Base-by-base conservation (phyloP, 257 asterid genomes). In the Rubia yunnanensis region DNA sequence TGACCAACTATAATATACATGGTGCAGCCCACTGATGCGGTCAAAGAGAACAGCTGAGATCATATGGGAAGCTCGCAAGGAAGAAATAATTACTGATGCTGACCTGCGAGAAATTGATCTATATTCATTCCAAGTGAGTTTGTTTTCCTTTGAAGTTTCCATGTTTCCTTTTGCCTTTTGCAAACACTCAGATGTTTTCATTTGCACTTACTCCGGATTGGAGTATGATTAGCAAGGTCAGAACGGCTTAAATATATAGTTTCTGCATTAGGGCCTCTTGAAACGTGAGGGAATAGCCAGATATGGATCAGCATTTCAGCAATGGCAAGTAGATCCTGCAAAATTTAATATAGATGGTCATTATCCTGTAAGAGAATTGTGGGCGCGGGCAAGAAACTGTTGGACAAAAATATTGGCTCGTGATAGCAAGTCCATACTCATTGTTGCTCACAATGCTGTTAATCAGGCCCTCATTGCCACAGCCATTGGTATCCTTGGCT, bases 391-490 rank as follows among this genome's bases (percentile, higher is more conserved):
- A 60, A 79, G 92, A 79, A 81, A 73, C 77, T 85, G 98, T 74
- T 92, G 98, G 98, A 73, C 72, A 0, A 86, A 76, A 65, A 89
- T 92, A 38, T 84, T 92, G 57, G 71, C 83, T 15, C 88, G 85
- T 68, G 94, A 89, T 76, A 83, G 91, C 85, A 81, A 70, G 80
- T 89, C 97, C 10, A 65, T 83, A 63, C 88, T 92, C 7, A 94
- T 92, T 31, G 98, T 89, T 70, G 98, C 97, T 78, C 98, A 92
- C 68, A 89, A 89, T 86, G 98, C 97, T 54, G 97, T 89, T 73
- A 89, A 92, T 74, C 97, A 92, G 78, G 98, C 98, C 69, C 96
- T 92, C 70, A 87, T 92, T 66, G 97, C 98, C 77, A 89, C 97
- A 31, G 95, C 98, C 24, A 73, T 92, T 23, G 98, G 97, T 92